These are phyloP conservation scores for Scheffersomyces stipitis DNA, from an alignment of 805 yeast species.

Conservation along the genomic window DNA sequence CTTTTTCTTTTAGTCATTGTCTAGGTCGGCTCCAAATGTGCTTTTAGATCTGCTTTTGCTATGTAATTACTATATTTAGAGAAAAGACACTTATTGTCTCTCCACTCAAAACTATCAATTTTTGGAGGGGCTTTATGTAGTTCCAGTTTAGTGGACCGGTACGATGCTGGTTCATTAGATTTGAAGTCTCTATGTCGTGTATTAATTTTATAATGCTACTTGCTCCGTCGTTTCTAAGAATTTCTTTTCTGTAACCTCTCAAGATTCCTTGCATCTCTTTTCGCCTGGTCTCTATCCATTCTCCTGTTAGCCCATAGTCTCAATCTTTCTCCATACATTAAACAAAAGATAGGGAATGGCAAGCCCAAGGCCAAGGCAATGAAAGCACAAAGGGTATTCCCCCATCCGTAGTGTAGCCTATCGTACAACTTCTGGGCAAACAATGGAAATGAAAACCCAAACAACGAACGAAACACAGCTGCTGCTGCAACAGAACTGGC, in stretches of 20 bases:
- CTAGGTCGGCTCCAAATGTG: too few relatives aligned
- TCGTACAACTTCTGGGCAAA: constrained; percentile 38
- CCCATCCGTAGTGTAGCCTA: constrained; percentile 39
- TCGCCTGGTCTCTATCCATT: constrained; percentile 22
- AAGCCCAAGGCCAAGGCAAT: constrained; percentile 33
- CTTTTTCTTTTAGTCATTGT: too few relatives aligned
- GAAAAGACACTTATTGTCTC: too few relatives aligned
- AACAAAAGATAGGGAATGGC: constrained; percentile 39
- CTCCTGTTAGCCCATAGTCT: constrained; percentile 33
- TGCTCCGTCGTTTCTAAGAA: too few relatives aligned
- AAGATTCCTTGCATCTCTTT: constrained; percentile 20
- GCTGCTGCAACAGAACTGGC: constrained; percentile 43
- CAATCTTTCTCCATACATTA: constrained; percentile 35
- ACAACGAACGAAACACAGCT: constrained; percentile 38
- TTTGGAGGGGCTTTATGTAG: too few relatives aligned
- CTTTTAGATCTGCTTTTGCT: too few relatives aligned
- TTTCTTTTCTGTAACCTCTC: constrained; percentile 9
- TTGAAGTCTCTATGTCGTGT: too few relatives aligned
- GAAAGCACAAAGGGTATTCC: constrained; percentile 38
- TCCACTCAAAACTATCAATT: too few relatives aligned
- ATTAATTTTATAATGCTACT: too few relatives aligned
- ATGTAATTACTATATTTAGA: too few relatives aligned
- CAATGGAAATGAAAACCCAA: constrained; percentile 40
- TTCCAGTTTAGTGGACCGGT: too few relatives aligned
- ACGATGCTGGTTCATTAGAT: too few relatives aligned